Base-by-base conservation (phyloP, 2,329 filamentous ascomycete species). In the Ophiostoma tasmaniense region DNA sequence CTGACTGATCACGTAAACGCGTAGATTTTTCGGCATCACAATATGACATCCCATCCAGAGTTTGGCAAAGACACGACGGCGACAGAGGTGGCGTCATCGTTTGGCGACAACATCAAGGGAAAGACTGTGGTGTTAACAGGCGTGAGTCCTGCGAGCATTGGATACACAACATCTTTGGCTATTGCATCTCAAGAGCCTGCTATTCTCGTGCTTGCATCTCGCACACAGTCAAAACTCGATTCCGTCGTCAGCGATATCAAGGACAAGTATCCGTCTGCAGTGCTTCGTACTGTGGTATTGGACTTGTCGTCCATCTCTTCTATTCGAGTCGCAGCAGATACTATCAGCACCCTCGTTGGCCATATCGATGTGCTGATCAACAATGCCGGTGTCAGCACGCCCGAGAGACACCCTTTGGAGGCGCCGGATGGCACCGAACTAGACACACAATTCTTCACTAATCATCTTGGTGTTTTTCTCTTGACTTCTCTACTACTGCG, bases 171-270 rank as follows among this genome's bases (percentile, higher is more conserved):
- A 0, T 80, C 78, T 2, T 68, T 78, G 13, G 79, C 80, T 22
- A 78, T 84, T 55, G 81, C 81, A 3, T 79, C 81, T 0, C 81
- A 83, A 66, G 73, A 73, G 3, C 81, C 82, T 0, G 74, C 73
- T 0, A 74, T 76, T 22, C 77, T 85, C 22, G 78, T 82, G 50
- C 77, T 83, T 14, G 81, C 77, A 61, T 61, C 55, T 2, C 55
- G 55, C 14, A 61, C 55, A 10, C 55, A 28, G 55, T 28, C 55
- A 11, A 61, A 61, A 25, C 55, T 61, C 8, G 55, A 30, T 17
- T 28, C 55, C 20, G 55, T 61, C 25, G 25, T 61, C 11, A 11
- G 13, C 17, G 55, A 61, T 61, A 61, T 61, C 11, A 61, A 33
- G 13, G 30, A 17, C 11, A 30, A 30, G 25, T 30, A 30, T n/a